These are phyloP conservation scores for Mariannaea sp. DNA, from an alignment of 2,329 filamentous ascomycete species.

Conservation along the genomic window DNA sequence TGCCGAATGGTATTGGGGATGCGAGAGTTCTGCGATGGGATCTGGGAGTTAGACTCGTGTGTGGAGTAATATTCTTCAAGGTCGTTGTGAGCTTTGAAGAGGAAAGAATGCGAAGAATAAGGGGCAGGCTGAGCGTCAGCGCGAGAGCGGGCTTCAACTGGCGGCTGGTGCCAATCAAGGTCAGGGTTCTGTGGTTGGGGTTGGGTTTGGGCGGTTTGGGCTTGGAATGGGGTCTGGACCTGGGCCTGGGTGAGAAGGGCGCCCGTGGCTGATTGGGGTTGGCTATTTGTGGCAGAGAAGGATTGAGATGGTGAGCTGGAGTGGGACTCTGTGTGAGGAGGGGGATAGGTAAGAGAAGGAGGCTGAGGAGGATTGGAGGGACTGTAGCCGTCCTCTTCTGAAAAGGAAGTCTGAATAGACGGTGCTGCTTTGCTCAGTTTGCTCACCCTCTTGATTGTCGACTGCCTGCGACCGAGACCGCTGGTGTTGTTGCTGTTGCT, in stretches of 20 bases:
- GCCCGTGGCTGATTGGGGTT: slow-evolving; percentile 28
- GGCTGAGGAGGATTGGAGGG: not conserved
- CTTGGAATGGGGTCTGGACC: slow-evolving; percentile 29
- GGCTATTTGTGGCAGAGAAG: slow-evolving; percentile 21
- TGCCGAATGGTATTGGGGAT: slow-evolving; percentile 51
- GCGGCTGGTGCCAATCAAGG: slow-evolving; percentile 29
- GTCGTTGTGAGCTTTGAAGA: slow-evolving; percentile 52
- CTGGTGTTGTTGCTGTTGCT: no score
- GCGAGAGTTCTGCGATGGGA: slow-evolving; percentile 48
- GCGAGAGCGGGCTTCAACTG: slow-evolving; percentile 13
- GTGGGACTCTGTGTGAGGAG: slow-evolving; percentile 20
- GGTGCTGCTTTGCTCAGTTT: slow-evolving; percentile 43
- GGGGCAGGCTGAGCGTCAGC: slow-evolving; percentile 34
- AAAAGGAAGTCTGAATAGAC: slow-evolving; percentile 49
- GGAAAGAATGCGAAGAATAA: slow-evolving; percentile 49
- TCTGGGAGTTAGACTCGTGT: slow-evolving; percentile 48
- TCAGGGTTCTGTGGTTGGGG: slow-evolving; percentile 27
- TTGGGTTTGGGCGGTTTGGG: slow-evolving; percentile 31
- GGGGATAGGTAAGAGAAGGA: slow-evolving; percentile 21
- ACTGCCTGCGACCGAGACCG: slow-evolving; percentile 58
- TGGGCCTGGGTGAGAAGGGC: slow-evolving; percentile 24
- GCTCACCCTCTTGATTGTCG: slow-evolving; percentile 64
- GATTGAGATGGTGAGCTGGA: slow-evolving; percentile 15
- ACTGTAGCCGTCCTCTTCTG: slow-evolving; percentile 27
- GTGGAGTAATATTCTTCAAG: slow-evolving; percentile 44